phyloP scores from a whole-genome alignment of 148 eudicot genomes.

The Drosera capensis region DNA sequence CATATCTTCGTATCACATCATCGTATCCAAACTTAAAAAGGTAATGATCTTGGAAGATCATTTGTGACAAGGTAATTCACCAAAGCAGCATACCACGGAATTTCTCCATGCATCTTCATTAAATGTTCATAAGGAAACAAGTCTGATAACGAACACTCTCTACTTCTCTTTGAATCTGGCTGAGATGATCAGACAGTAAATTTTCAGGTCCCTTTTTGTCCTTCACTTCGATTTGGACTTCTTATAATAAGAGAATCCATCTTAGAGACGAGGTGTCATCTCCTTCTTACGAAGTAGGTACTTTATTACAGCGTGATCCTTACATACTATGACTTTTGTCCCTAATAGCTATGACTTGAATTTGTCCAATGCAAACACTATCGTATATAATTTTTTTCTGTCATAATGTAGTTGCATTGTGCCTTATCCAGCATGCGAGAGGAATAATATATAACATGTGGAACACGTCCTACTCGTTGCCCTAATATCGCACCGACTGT shows the following conservation, averaged over 20 bases:
- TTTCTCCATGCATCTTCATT: no score
- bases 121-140: no score
- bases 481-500: neutral
- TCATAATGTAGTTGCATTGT: neutral
- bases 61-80: no score
- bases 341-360: constrained; percentile 3
- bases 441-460: neutral
- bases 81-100: no score
- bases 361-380: neutral
- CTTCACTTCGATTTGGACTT: no score
- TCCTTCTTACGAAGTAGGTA: neutral
- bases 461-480: neutral
- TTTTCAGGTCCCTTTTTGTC: no score
- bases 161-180: no score
- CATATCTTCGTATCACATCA: no score
- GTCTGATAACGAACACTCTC: no score
- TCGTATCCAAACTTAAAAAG: no score
- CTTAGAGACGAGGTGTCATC: neutral
- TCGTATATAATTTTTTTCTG: neutral
- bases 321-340: neutral
- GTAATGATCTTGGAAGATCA: no score
- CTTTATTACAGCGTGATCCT: constrained; percentile 2
- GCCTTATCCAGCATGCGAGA: neutral
- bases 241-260: neutral
- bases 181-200: no score